Evolutionary conservation across 2,329 filamentous ascomycete species (phyloP), one percentile per base, ranked within the genome.

Genomic region (Hansfordia pulvinata): DNA sequence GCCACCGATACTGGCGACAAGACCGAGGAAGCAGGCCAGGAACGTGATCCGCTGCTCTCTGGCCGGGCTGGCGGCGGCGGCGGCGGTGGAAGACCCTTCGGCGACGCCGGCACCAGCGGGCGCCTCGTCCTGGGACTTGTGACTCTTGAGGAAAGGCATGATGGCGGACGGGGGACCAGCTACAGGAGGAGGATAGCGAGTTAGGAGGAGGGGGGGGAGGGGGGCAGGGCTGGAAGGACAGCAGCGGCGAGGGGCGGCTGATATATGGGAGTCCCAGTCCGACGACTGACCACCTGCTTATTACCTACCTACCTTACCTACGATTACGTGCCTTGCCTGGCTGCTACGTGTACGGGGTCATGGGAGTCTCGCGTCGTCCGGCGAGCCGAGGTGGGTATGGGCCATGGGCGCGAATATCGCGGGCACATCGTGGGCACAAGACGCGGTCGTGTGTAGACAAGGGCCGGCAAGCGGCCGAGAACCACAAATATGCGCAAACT

Each of bases 1-100:
- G 27, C 68, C 59, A 36, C 66, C 64, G 29, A 69, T 58, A 33
- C 61, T 67, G 32, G 64, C 63, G 19, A 68, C 55, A 4, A 53
- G 39, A 17, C 64, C 66, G 17, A 70, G 50, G 30, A 63, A 50
- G 36, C 55, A 44, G n/a, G 63, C 60, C 8, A 57, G 31, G 19
- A 53, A 31, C 19, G 58, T 62, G 19, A 35, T 30, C 13, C 29
- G 30, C 3, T 23, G 24, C 22, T 35, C 29, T 18, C 5, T 10
- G 13, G 19, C n/a, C 6, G 19, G 10, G 6, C 6, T 5, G 12
- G 27, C 27, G 6, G 26, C 29, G 18, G 25, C 17, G 5, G 23
- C 29, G 10, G 32, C 27, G 13, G 24, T 25, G n/a, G 29, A 12
- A 12, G 32, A 29, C 19, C 26, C 29, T 14, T 31, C 8, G 23